Evolutionary conservation across 768 basidiomycete genomes (phyloP).

Genomic region (Boletus sp.): DNA sequence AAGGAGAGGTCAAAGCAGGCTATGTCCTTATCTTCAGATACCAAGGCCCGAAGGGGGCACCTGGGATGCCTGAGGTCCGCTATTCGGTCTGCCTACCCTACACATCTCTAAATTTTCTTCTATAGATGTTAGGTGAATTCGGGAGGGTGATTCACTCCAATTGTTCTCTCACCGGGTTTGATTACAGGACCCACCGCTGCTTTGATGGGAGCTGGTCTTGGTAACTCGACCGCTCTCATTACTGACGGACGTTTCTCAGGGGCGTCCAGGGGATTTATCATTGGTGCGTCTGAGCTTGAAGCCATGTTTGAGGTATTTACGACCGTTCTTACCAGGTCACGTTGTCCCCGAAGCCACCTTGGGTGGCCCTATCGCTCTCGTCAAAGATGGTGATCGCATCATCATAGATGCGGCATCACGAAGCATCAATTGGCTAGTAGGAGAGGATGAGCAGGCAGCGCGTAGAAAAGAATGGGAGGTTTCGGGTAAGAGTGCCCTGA

Average conservation of each 20-base stretch:
- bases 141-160: neutral
- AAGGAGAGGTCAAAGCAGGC: slow-evolving; percentile 72
- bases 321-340: slow-evolving; percentile 42
- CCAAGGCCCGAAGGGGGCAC: slow-evolving; percentile 88
- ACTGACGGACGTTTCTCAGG: slow-evolving; percentile 91
- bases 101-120: slow-evolving; percentile 1
- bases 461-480: slow-evolving; percentile 69
- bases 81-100: neutral
- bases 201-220: slow-evolving; percentile 79
- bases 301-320: slow-evolving; percentile 38
- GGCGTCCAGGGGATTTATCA: slow-evolving; percentile 66
- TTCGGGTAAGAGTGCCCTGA: slow-evolving; percentile 59
- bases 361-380: slow-evolving; percentile 85
- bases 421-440: slow-evolving; percentile 70
- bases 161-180: slow-evolving; percentile 3
- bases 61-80: slow-evolving; percentile 81
- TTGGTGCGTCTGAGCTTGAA: slow-evolving; percentile 34
- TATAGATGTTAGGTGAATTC: slow-evolving; percentile 44
- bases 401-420: slow-evolving; percentile 65
- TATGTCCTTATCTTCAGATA: slow-evolving; percentile 81
- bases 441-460: slow-evolving; percentile 57
- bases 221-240: slow-evolving; percentile 73
- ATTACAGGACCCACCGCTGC: slow-evolving; percentile 70
- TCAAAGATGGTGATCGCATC: slow-evolving; percentile 78
- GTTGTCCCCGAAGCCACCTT: slow-evolving; percentile 64